phyloP scores from a whole-genome alignment of 2,329 filamentous ascomycete genomes.

The Cercospora brassicicola region DNA sequence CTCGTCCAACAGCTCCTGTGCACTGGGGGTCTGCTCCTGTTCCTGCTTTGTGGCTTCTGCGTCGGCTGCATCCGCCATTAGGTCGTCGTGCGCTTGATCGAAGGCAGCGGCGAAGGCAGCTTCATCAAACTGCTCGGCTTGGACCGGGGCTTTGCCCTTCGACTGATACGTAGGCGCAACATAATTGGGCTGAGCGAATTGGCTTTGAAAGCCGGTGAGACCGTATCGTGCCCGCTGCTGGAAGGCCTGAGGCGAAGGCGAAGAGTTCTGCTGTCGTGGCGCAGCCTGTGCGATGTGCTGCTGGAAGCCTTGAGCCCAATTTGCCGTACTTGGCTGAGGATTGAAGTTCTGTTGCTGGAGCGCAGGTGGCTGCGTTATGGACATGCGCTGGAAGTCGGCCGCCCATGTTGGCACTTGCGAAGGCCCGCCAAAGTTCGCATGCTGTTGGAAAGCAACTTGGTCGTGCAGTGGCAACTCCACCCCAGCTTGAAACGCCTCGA shows the following conservation, averaged over 20 bases:
- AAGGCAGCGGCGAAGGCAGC: slow-evolving; percentile 59
- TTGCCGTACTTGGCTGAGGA: slow-evolving; percentile 33
- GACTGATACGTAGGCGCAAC: slow-evolving; percentile 20
- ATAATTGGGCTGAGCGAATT: slow-evolving; percentile 30
- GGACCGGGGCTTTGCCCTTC: slow-evolving; percentile 39
- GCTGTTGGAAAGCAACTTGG: slow-evolving; percentile 42
- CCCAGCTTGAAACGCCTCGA: slow-evolving; percentile 66
- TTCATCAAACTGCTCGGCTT: slow-evolving; percentile 51
- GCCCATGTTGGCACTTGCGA: slow-evolving; percentile 48
- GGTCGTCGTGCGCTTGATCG: slow-evolving; percentile 48
- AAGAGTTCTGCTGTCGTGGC: slow-evolving; percentile 32
- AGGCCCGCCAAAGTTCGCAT: slow-evolving; percentile 32
- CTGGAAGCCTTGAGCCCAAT: slow-evolving; percentile 63
- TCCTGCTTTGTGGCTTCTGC: slow-evolving; percentile 21
- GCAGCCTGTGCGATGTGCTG: slow-evolving; percentile 43
- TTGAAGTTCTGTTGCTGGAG: slow-evolving; percentile 51
- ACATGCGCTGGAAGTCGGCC: slow-evolving; percentile 51
- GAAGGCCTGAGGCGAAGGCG: slow-evolving; percentile 35
- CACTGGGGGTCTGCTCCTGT: slow-evolving; percentile 14
- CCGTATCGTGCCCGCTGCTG: slow-evolving; percentile 37
- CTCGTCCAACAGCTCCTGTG: slow-evolving; percentile 18
- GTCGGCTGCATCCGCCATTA: slow-evolving; percentile 33
- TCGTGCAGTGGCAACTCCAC: slow-evolving; percentile 44
- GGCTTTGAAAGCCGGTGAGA: slow-evolving; percentile 32
- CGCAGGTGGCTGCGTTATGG: slow-evolving; percentile 43